Evolutionary conservation across 495 filamentous ascomycete genomes (phyloP), one percentile per base, ranked within the genome.

Genomic region (Elasticomyces elasticus): DNA sequence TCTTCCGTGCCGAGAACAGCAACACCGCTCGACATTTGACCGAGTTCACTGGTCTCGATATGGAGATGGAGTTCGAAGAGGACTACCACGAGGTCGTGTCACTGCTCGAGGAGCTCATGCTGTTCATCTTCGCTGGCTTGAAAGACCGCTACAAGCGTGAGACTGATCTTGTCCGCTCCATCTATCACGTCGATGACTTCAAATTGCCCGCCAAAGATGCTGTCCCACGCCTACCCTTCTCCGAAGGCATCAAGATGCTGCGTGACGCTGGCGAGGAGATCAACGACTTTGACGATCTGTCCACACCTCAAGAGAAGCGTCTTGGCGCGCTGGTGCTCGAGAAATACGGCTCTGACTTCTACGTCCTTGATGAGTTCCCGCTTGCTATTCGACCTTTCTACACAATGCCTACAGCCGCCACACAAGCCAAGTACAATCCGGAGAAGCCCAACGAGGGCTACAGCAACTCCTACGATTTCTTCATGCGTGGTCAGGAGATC

Each of bases 401-500:
- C 70, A 88, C 89, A 65, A 86, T 89, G 76, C 80, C 83, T 52
- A 82, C 86, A 66, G 78, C 83, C 13, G 56, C 48, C 0, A 58
- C 75, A 30, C 79, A 83, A 67, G 78, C 83, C 9, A 58, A 50
- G 6, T 56, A 76, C 46, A 78, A 83, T 68, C 73, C 82, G 53
- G 73, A 74, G 26, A 75, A 86, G 58, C 86, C 82, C 49, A 91
- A 92, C 71, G 84, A 82, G 4, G 59, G 59, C 54, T 77, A 87
- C 62, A 85, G 81, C 48, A 91, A 94, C 70, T 85, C 83, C 5
- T 95, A 87, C 73, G 89, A 94, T 71, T 87, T 95, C 76, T 90
- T 94, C 76, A 86, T 94, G 84, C 83, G 89, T 59, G 86, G 86
- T 19, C 86, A 94, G 71, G 89, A 91, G 71, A 89, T 94, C 66